A percentile compares a stretch with the other conserved stretches of the same genome.
Conservation (phyloP, 1,284 basidiomycete genomes). For the Erythrobasidium hasegawianum region DNA sequence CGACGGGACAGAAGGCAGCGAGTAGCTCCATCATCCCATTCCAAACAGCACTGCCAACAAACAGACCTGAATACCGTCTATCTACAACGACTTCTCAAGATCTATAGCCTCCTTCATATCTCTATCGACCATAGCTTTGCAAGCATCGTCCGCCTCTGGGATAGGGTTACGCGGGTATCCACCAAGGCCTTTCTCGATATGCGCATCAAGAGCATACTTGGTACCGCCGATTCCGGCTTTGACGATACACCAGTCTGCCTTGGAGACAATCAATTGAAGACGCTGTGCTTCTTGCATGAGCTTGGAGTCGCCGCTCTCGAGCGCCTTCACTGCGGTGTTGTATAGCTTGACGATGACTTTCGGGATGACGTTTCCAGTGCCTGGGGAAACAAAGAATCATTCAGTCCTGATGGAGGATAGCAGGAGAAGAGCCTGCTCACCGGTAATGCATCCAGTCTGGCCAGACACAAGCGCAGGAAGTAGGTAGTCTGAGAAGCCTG, state of each 20-base stretch:
- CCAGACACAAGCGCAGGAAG: constrained; percentile 65
- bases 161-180: constrained; percentile 34
- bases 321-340: constrained; percentile 53
- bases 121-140: constrained; percentile 34
- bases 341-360: constrained; percentile 66
- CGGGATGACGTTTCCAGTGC: constrained; percentile 65
- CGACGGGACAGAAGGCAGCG: not conserved
- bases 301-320: constrained; percentile 55
- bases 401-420: no score
- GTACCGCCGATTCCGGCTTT: constrained; percentile 47
- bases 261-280: constrained; percentile 58
- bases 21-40: not conserved
- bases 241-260: constrained; percentile 45
- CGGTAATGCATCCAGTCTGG: constrained; percentile 65
- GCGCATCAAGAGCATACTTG: constrained; percentile 43
- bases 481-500: constrained; percentile 62
- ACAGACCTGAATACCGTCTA: not conserved
- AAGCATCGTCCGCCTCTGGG: constrained; percentile 18
- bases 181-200: constrained; percentile 35
- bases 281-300: constrained; percentile 63
- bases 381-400: no score
- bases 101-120: constrained; percentile 22
- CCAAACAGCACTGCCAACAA: no score
- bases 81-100: constrained; percentile 9
- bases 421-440: constrained; percentile 52